Conservation (phyloP, 192 early-diverging fungal species). For the Neocallimastix lanati region DNA sequence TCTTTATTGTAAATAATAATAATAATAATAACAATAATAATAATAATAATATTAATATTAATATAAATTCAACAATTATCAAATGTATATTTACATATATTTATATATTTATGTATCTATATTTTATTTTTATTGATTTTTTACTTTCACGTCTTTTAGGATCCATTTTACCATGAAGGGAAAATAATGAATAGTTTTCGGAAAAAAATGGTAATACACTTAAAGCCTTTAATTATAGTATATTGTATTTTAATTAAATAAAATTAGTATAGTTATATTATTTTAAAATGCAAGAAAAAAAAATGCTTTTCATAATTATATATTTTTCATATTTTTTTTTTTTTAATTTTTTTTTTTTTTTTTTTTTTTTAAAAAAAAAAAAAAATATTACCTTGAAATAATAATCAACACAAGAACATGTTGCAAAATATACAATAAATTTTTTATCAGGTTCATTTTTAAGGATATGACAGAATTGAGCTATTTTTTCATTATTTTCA, state of each 20-base stretch:
- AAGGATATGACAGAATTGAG: slow-evolving; percentile 48
- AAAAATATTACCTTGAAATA: slow-evolving; percentile 57
- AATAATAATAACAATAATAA: no score
- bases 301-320: no score
- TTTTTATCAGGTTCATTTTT: slow-evolving; percentile 41
- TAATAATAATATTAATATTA: no score
- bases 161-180: slow-evolving; percentile 86
- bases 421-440: slow-evolving; percentile 87
- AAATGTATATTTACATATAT: no score
- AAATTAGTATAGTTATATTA: no score
- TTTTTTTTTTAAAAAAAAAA: no score
- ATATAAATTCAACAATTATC: no score
- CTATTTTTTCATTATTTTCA: slow-evolving; percentile 63
- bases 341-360: not conserved
- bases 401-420: slow-evolving; percentile 90
- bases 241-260: no score
- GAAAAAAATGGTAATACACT: slow-evolving; percentile 23
- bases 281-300: no score
- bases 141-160: slow-evolving; percentile 53
- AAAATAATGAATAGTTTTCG: slow-evolving; percentile 37
- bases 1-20: slow-evolving; percentile 6
- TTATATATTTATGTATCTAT: no score
- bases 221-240: slow-evolving; percentile 8
- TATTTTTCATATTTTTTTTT: no score
- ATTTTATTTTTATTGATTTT: no score